phyloP scores from a whole-genome alignment of 495 filamentous ascomycete species.

The Aspergillus ostianus region DNA sequence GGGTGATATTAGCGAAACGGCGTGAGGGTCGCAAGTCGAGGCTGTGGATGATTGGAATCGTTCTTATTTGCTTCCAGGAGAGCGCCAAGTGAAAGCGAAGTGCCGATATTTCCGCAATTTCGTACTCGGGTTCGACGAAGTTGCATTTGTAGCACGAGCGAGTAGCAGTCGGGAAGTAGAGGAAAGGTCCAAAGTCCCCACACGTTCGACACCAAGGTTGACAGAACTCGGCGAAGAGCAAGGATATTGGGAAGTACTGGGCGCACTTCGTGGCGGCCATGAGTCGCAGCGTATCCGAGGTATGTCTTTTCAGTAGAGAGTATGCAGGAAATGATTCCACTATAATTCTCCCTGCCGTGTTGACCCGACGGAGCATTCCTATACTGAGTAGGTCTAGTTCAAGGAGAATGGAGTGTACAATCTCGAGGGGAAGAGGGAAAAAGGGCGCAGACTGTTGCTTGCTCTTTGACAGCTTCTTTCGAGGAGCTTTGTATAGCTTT shows the following conservation, averaged over 20 bases:
- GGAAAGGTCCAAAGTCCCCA: conserved; percentile 12
- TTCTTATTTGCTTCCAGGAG: conserved; percentile 3
- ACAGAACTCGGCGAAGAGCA: conserved; percentile 14
- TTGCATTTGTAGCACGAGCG: conserved; percentile 17
- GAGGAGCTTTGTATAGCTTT: conserved; percentile 14
- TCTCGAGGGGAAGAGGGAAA: conserved; percentile 6
- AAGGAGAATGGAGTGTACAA: conserved; percentile 10
- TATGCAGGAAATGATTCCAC: conserved; percentile 15
- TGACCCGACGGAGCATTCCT: conserved; percentile 13
- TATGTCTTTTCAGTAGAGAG: conserved; percentile 9
- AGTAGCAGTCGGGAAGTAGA: conserved; percentile 15
- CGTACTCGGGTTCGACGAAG: conserved; percentile 5
- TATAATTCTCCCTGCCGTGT: neutral
- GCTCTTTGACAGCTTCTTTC: neutral
- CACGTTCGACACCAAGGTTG: conserved; percentile 17
- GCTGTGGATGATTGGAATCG: conserved; percentile 9
- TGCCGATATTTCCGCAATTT: neutral
- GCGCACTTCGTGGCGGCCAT: conserved; percentile 8
- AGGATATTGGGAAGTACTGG: conserved; percentile 10
- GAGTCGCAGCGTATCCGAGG: conserved; percentile 8
- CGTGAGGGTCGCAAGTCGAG: neutral
- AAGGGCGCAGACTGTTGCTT: neutral
- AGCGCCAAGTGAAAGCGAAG: conserved; percentile 8
- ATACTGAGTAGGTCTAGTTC: conserved; percentile 12
- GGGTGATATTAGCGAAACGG: conserved; percentile 2